Evolutionary conservation across 116 monocot genomes (phyloP).

Genomic region (Trichopus zeylanicus): DNA sequence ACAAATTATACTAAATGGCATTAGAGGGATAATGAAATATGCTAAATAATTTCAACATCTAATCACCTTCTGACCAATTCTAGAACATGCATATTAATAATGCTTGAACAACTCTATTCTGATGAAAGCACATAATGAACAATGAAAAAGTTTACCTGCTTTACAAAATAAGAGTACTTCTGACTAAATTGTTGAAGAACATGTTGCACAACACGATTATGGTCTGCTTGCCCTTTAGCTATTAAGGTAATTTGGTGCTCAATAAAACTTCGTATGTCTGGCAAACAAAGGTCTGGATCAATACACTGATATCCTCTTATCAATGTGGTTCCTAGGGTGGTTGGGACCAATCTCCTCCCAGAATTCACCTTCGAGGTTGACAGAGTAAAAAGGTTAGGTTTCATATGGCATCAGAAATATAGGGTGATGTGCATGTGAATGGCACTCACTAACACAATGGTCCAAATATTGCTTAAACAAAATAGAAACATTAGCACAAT

Average conservation of each 20-base stretch:
- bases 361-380: conserved; percentile 58
- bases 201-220: conserved; percentile 64
- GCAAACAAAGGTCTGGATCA: conserved; percentile 91
- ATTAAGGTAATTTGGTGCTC: conserved; percentile 94
- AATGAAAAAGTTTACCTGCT: conserved; percentile 35
- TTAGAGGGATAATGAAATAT: background rate
- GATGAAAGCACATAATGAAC: no score
- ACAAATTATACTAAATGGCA: background rate
- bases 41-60: no score
- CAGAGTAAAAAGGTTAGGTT: background rate
- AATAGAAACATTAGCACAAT: background rate
- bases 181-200: conserved; percentile 76
- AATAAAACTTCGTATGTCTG: conserved; percentile 93
- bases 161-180: conserved; percentile 82
- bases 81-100: no score
- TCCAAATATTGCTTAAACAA: no score
- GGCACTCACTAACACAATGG: no score
- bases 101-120: no score
- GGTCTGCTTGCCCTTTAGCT: conserved; percentile 85
- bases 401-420: no score
- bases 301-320: conserved; percentile 96
- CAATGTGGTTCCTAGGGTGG: conserved; percentile 71
- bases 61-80: no score
- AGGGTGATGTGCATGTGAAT: no score
- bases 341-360: conserved; percentile 87